Percentiles rank a stretch among this genome's conserved stretches.
Conservation (phyloP, 257 asterid genomes). For the Gentiana dahurica region DNA sequence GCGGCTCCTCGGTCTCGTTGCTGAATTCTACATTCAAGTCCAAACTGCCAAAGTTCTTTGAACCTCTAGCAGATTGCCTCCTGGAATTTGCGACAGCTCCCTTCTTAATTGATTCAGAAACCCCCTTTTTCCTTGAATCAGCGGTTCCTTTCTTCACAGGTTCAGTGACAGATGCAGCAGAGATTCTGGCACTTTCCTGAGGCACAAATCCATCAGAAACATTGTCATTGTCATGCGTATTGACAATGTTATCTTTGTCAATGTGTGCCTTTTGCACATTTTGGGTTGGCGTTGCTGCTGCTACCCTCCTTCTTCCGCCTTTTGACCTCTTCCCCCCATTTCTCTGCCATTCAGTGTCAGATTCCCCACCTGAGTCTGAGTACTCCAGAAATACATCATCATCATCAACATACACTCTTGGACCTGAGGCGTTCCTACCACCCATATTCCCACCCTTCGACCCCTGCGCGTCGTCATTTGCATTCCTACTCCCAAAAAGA, state of each 20-base stretch:
- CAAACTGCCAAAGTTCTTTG: conserved; percentile 60
- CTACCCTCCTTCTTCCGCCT: conserved; percentile 12
- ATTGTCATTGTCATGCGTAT: conserved; percentile 10
- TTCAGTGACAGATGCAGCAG: conserved; percentile 29
- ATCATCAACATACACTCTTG: no score
- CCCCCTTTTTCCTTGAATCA: conserved; percentile 55
- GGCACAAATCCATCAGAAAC: conserved; percentile 28
- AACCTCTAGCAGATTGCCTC: conserved; percentile 65
- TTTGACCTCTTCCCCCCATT: conserved; percentile 25
- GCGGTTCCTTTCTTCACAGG: conserved; percentile 28
- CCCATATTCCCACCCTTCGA: conserved; percentile 16
- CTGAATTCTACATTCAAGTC: conserved; percentile 91
- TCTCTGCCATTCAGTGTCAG: conserved; percentile 6
- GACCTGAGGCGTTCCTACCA: conserved; percentile 17
- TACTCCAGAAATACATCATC: neutral
- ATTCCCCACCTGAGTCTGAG: no score
- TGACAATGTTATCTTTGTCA: conserved; percentile 43
- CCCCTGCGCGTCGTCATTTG: conserved; percentile 9
- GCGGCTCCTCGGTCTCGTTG: conserved; percentile 80
- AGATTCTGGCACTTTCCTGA: conserved; percentile 33
- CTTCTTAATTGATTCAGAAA: conserved; percentile 39
- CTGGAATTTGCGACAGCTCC: conserved; percentile 28
- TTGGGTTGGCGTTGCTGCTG: conserved; percentile 17
- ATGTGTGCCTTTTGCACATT: conserved; percentile 32
- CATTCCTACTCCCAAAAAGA: conserved; percentile 15